Evolutionary conservation across 2,329 filamentous ascomycete genomes (phyloP), one percentile per base, ranked within the genome.

Genomic region (Ambrosiella beaveri): DNA sequence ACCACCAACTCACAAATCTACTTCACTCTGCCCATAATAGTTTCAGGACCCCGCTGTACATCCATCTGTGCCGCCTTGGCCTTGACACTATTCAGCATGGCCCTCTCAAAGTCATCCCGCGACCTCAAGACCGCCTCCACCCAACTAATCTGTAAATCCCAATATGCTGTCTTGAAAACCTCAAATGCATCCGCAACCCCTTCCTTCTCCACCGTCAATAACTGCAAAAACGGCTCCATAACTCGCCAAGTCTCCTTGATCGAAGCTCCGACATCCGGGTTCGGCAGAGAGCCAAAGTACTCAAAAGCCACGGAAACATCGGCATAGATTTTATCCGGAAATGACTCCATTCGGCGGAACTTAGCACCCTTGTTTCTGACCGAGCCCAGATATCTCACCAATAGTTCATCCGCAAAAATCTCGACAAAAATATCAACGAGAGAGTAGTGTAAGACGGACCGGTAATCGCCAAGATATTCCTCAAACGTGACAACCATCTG

Each of bases 101-200:
- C 79, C 64, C 91, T 77, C 70, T 97, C 93, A 71, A 95, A 97
- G 72, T 98, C 93, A 69, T 98, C 93, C 64, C 94, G 77, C 1
- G 82, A 77, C 63, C 90, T 79, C 62, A 98, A 68, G 53, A 95
- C 91, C 6, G 87, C 85, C 74, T 98, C 94, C 7, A 98, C 89
- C 93, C 93, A 98, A 51, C 83, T 85, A 60, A 97, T 83, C 69
- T 94, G 88, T 67, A 97, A 74, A 71, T 98, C 93, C 87, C 91
- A 95, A 70, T 95, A 96, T 51, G 80, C 77, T 44, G 71, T 74
- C 75, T 96, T 97, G 73, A 98, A 91, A 4, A 75, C 73, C 64
- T 85, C 85, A 66, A 95, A 97, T 1, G 87, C 82, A 56, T 86
- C 81, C 13, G 88, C 81, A 0, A 96, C 75, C 27, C 74, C 76